A percentile compares a stretch with the other conserved stretches of the same genome.
phyloP scores from a whole-genome alignment of 2,329 filamentous ascomycete species.

The Claviceps fusiformis region DNA sequence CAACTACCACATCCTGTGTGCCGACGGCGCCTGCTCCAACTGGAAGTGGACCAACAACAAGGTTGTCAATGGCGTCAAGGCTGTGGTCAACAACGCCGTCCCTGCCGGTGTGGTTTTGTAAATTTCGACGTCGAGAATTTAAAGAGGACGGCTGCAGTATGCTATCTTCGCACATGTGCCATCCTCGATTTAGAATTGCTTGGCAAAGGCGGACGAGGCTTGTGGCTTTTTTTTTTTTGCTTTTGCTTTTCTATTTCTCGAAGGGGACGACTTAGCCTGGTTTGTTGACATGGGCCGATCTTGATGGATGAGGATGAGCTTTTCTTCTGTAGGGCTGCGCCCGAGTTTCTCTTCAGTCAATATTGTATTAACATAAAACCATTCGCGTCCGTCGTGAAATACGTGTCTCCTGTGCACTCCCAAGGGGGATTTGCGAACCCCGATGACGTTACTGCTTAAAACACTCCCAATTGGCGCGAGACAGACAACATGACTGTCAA shows the following conservation, averaged over 20 bases:
- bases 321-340: not conserved
- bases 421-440: too few relatives aligned
- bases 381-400: not conserved
- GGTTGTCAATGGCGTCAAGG: not conserved
- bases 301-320: not conserved
- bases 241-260: too few relatives aligned
- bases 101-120: slow-evolving; percentile 5
- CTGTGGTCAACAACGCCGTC: not conserved
- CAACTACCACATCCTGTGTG: not conserved
- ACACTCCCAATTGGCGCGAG: too few relatives aligned
- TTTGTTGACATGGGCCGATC: too few relatives aligned
- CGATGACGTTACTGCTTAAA: too few relatives aligned
- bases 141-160: not conserved
- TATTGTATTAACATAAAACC: not conserved
- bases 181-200: not conserved
- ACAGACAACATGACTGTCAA: too few relatives aligned
- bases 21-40: not conserved
- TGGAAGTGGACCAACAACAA: not conserved
- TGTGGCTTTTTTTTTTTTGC: not conserved
- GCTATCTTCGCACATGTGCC: not conserved
- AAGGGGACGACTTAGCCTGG: too few relatives aligned
- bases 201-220: not conserved
- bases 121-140: not conserved
- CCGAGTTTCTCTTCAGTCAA: not conserved
- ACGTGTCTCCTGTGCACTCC: not conserved